Percentiles rank a stretch among this genome's conserved stretches.
Conservation (phyloP, 805 yeast genomes). For the Zygoascus ofunaensis region DNA sequence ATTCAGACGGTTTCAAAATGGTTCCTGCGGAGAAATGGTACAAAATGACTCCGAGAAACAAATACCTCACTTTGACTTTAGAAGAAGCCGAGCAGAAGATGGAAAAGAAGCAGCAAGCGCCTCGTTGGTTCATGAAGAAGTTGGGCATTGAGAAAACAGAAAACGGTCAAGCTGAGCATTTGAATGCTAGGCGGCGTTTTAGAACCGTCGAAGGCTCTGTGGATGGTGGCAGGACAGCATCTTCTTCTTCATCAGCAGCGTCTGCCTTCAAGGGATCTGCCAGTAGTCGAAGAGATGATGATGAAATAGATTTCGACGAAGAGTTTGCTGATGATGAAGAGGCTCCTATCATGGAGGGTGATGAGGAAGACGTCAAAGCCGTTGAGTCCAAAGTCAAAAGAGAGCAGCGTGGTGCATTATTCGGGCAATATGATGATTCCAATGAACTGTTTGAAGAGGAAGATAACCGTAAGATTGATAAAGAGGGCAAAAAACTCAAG, state of each 20-base stretch:
- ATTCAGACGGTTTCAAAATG: constrained; percentile 82
- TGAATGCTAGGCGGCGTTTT: constrained; percentile 38
- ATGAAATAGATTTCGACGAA: constrained; percentile 89
- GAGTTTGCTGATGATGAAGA: constrained; percentile 98
- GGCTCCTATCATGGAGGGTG: constrained; percentile 93
- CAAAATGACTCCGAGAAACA: constrained; percentile 85
- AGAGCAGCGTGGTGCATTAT: constrained; percentile 50
- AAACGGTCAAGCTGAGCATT: constrained; percentile 37
- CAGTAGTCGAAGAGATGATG: constrained; percentile 40
- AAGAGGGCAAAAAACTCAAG: constrained; percentile 79
- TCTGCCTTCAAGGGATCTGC: constrained; percentile 24
- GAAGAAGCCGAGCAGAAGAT: constrained; percentile 96
- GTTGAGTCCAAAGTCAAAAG: constrained; percentile 48
- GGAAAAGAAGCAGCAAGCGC: constrained; percentile 69
- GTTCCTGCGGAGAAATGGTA: constrained; percentile 93
- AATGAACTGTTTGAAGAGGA: constrained; percentile 49
- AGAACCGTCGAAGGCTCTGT: constrained; percentile 41
- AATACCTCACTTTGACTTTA: constrained; percentile 83
- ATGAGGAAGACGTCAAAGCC: constrained; percentile 88
- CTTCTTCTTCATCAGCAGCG: constrained; percentile 21
- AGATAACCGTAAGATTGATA: constrained; percentile 78
- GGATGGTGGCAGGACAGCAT: constrained; percentile 23
- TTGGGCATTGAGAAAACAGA: constrained; percentile 54
- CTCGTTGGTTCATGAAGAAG: constrained; percentile 94
- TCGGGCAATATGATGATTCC: constrained; percentile 52